Conservation (phyloP, 2,329 filamentous ascomycete species). For the Albifimbria verrucaria region DNA sequence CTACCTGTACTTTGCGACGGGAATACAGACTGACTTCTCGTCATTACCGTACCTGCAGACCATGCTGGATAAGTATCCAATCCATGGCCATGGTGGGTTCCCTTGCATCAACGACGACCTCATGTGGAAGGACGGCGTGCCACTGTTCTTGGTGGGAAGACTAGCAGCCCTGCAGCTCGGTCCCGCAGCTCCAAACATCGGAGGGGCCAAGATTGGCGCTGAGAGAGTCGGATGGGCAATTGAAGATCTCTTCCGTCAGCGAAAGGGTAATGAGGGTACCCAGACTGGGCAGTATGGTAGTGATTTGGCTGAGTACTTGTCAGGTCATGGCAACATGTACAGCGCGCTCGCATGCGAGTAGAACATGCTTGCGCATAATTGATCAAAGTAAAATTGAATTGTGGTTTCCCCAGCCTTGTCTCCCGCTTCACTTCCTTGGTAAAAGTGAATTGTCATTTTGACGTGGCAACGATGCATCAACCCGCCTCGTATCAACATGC, state of each 20-base stretch:
- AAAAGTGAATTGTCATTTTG: no score
- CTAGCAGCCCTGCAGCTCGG: slow-evolving; percentile 67
- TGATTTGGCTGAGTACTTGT: slow-evolving; percentile 25
- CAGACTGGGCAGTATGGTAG: slow-evolving; percentile 4
- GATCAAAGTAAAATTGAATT: no score
- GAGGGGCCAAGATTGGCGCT: slow-evolving; percentile 68
- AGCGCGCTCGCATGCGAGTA: slow-evolving; percentile 17
- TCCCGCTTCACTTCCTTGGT: no score
- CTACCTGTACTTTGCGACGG: slow-evolving; percentile 75
- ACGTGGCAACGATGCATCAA: no score
- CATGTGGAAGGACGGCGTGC: slow-evolving; percentile 71
- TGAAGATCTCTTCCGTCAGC: slow-evolving; percentile 45
- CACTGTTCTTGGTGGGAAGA: slow-evolving; percentile 67
- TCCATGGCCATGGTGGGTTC: slow-evolving; percentile 61
- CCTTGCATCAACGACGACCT: slow-evolving; percentile 74
- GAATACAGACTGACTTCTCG: slow-evolving; percentile 61
- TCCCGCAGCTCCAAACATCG: slow-evolving; percentile 70
- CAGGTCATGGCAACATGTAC: slow-evolving; percentile 34
- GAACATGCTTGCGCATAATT: no score
- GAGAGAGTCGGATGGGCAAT: slow-evolving; percentile 72
- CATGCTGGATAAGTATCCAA: slow-evolving; percentile 57
- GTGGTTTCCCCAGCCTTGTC: no score
- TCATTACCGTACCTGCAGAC: slow-evolving; percentile 59
- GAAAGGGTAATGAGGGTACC: slow-evolving; percentile 9
- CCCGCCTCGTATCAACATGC: no score